Percentiles rank a stretch among this genome's conserved stretches.
Conservation (phyloP, 2,329 filamentous ascomycete species). For the Gyromitra esculenta region DNA sequence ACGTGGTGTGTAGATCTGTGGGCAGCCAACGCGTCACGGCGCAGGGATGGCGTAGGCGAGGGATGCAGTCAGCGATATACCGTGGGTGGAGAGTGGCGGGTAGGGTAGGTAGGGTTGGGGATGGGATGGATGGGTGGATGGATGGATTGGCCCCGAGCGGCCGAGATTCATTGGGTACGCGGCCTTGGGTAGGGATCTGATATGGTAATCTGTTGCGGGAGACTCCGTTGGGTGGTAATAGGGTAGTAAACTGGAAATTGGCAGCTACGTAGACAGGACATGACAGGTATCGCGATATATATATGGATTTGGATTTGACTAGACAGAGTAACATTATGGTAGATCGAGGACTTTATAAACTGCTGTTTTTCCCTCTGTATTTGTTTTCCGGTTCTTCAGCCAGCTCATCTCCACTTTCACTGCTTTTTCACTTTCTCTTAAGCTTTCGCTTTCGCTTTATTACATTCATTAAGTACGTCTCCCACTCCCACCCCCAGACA, state of each 20-base stretch:
- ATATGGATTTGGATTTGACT: background rate
- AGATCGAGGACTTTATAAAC: constrained; percentile 22
- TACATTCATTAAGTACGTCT: constrained; percentile 29
- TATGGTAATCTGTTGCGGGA: too few species aligned
- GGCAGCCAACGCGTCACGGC: constrained; percentile 8
- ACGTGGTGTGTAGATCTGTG: background rate
- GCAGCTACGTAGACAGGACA: background rate
- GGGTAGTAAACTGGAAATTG: background rate
- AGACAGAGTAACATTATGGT: background rate
- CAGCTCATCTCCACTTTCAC: constrained; percentile 5
- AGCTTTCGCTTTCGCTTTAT: constrained; percentile 15
- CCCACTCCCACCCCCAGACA: background rate
- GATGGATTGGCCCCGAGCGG: background rate
- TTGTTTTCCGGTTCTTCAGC: constrained; percentile 16
- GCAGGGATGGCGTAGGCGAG: constrained; percentile 2
- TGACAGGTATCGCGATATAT: background rate
- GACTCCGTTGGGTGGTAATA: too few species aligned
- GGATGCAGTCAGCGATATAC: background rate
- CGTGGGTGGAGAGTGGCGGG: too few species aligned
- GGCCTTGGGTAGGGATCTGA: too few species aligned
- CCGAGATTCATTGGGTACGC: constrained; percentile 28
- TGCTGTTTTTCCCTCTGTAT: background rate
- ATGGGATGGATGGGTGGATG: too few species aligned
- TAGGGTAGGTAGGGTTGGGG: too few species aligned
- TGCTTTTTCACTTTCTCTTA: constrained; percentile 10